Base-by-base conservation (phyloP, 2,329 filamentous ascomycete species). In the Colletotrichum sansevieriae region DNA sequence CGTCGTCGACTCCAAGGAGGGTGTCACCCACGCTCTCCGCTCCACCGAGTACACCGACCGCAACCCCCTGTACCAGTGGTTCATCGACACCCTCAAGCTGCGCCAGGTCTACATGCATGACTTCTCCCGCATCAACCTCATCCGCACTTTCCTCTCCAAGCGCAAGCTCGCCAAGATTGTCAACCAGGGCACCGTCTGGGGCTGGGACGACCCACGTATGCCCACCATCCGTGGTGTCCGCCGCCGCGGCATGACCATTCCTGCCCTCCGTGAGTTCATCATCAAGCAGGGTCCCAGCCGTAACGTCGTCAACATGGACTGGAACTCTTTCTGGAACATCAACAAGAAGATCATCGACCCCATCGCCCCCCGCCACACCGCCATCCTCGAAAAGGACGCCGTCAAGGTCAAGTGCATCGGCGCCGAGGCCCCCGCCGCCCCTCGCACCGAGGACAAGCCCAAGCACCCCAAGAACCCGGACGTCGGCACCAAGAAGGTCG, bases 391-490 rank as follows among this genome's bases (percentile, higher is more conserved):
- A 75, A 89, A 92, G 75, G 87, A 92, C 74, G 84, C 87, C 52
- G 93, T 97, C 70, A 90, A 88, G 76, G 90, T 92, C 22, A 88
- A 84, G 5, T 79, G 97, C 56, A 88, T 83, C 56, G 92, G 92
- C 47, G 85, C 88, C 3, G 92, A 92, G 52, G 90, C 87, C 0
- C 90, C 89, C 1, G 84, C 87, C 25, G 83, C 84, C 63, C 83
- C 90, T 4, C 87, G 87, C 76, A 87, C 85, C 20, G 90, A 94
- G 76, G 89, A 97, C 71, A 95, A 92, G 80, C 92, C 93, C 47
- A 92, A 94, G 81, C 95, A 98, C 81, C 90, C 89, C 76, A 98
- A 98, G 87, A 97, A 98, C 83, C 86, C 91, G 51, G 88, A 90
- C 2, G 85, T 98, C 7, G 95, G 95, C 69, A 90, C 84, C 74